Percentiles rank a stretch among this genome's conserved stretches.
These are phyloP conservation scores for Erodium texanum DNA, from an alignment of 441 rosid species.

Conservation along the genomic window DNA sequence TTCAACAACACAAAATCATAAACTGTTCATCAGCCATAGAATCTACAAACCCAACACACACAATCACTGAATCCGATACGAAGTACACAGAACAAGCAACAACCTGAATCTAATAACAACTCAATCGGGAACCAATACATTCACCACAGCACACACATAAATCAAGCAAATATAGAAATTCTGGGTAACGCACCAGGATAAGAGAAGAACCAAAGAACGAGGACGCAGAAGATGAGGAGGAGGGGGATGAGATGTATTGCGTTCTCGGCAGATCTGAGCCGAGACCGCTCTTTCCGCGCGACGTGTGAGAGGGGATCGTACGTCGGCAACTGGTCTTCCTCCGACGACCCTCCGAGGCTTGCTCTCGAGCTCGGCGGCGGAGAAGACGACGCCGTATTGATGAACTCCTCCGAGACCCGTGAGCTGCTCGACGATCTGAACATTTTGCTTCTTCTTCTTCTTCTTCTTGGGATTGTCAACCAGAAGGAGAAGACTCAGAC, in stretches of 20 bases:
- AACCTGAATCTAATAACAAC: background rate
- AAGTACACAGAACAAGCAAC: no score
- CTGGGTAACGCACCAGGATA: slow-evolving; percentile 29
- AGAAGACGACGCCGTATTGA: slow-evolving; percentile 15
- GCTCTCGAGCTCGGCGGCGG: slow-evolving; percentile 14
- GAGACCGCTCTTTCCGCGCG: slow-evolving; percentile 51
- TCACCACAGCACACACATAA: no score
- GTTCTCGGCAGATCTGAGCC: slow-evolving; percentile 60
- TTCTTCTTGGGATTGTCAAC: background rate
- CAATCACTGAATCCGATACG: background rate
- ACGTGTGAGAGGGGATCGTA: slow-evolving; percentile 55
- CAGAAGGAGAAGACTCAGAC: background rate
- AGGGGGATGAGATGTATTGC: slow-evolving; percentile 69
- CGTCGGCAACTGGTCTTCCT: slow-evolving; percentile 41
- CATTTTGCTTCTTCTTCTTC: slow-evolving; percentile 25
- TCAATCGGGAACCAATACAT: background rate
- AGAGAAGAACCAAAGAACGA: slow-evolving; percentile 78
- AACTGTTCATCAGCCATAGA: background rate
- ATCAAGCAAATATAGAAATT: background rate
- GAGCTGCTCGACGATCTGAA: slow-evolving; percentile 50
- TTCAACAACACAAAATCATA: no score
- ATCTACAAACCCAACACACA: background rate
- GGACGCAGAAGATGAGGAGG: slow-evolving; percentile 44
- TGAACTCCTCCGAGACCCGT: slow-evolving; percentile 31
- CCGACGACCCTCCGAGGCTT: slow-evolving; percentile 1